Conservation (phyloP, 352 stramenopile genomes). For the Phytophthora parvispora region DNA sequence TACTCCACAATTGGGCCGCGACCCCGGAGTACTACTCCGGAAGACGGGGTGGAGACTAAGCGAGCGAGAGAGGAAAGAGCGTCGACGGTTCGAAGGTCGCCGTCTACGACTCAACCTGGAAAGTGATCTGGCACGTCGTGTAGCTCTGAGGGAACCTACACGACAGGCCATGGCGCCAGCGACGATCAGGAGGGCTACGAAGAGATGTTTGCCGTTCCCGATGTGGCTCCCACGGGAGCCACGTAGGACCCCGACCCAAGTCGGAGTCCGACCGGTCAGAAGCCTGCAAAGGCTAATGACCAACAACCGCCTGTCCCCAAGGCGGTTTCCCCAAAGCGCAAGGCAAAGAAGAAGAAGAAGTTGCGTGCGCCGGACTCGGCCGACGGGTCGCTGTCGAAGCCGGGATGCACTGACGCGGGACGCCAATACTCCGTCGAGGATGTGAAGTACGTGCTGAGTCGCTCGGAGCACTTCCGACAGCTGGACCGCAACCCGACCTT, state of each 20-base stretch:
- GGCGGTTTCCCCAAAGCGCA: not conserved
- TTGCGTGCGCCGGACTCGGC: not conserved
- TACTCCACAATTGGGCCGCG: no score
- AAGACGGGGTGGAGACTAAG: no score
- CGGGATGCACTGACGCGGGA: no score
- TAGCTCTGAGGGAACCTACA: no score
- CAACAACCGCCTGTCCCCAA: not conserved
- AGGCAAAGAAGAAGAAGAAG: slow-evolving; percentile 7
- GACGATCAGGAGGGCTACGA: slow-evolving; percentile 6
- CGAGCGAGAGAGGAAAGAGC: no score
- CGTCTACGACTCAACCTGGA: no score
- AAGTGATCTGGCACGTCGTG: no score
- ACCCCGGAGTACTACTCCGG: no score
- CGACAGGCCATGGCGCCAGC: slow-evolving; percentile 2
- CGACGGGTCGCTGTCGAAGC: not conserved
- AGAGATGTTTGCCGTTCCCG: slow-evolving; percentile 5
- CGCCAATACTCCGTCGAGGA: not conserved
- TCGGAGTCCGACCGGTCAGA: not conserved
- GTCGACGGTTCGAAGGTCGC: no score
- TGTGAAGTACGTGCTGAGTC: not conserved
- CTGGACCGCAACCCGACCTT: slow-evolving; percentile 7
- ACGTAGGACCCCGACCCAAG: not conserved
- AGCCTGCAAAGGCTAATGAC: slow-evolving; percentile 1
- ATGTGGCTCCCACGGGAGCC: slow-evolving; percentile 3
- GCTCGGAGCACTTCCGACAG: not conserved